Evolutionary conservation across 192 early-diverging fungal genomes (phyloP), one percentile per base, ranked within the genome.

Genomic region (Umbelopsis sp.): DNA sequence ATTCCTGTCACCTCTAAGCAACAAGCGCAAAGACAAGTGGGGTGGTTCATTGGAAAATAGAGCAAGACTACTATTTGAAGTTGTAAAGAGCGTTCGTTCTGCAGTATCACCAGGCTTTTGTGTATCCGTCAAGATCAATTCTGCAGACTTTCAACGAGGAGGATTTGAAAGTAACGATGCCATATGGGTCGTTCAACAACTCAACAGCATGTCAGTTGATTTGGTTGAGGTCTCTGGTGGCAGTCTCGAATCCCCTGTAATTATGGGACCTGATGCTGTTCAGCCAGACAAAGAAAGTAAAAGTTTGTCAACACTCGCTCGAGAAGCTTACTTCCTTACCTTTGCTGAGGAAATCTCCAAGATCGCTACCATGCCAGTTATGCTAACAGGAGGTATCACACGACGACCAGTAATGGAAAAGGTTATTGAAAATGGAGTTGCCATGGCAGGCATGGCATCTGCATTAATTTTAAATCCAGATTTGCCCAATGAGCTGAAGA

Each of bases 1-100:
- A 78, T 96, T 97, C 74, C 71, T 96, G 21, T 90, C 87, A 17
- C 88, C 93, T 0, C 59, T 92, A 7, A 84, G 89, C 65, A 97
- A 98, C 83, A 71, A 89, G 66, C 36, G 66, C n/a, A 44, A 32
- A 9, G 66, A 67, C n/a, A 20, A 67, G 45, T 67, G 32, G 10
- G 66, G 66, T 31, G 66, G 66, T 0, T 67, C 66, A 22, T 4
- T 2, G 8, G 66, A 67, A n/a, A 67, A 67, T n/a, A 9, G 66
- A 45, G 2, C 24, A 1, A 25, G 66, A 44, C 34, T 67, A 17
- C 22, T 67, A 7, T 43, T 67, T 4, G 66, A 67, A 7, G n/a
- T 45, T 5, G 45, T 67, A 10, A 34, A 44, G 26, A 34, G 4
- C 6, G 38, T 67, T 26, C 34, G 66, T 2, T 44, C 21, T 3